A percentile compares a stretch with the other conserved stretches of the same genome.
These are phyloP conservation scores for Paramecium primaurelia DNA, from an alignment of 73 alveolate species.

Conservation along the genomic window DNA sequence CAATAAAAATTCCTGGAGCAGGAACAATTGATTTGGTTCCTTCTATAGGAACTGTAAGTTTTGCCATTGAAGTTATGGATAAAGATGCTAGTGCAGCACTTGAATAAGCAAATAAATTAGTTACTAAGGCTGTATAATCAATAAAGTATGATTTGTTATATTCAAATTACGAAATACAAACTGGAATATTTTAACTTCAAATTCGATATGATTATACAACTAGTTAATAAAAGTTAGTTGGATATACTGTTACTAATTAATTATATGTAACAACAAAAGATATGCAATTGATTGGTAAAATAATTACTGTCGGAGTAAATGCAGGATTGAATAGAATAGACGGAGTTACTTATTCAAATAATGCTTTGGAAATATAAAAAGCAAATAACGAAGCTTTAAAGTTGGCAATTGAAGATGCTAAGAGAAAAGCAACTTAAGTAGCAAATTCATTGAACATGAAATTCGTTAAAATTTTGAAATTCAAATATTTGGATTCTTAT, in stretches of 20 bases:
- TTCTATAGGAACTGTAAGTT: neutral
- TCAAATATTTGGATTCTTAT: neutral
- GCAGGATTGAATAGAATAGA: slow-evolving; percentile 41
- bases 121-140: neutral
- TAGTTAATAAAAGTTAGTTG: neutral
- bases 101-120: neutral
- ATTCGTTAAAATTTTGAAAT: neutral
- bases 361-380: neutral
- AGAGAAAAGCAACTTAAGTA: neutral
- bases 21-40: neutral
- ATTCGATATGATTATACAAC: neutral
- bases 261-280: neutral
- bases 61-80: slow-evolving; percentile 8
- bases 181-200: neutral
- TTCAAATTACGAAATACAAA: neutral
- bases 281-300: neutral
- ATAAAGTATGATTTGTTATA: neutral
- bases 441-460: neutral
- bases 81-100: neutral
- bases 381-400: neutral
- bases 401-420: neutral
- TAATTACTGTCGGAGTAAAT: neutral
- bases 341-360: neutral
- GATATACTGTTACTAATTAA: neutral
- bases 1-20: neutral